Conservation (phyloP, 2,329 filamentous ascomycete genomes). For the Colletotrichum sp. region DNA sequence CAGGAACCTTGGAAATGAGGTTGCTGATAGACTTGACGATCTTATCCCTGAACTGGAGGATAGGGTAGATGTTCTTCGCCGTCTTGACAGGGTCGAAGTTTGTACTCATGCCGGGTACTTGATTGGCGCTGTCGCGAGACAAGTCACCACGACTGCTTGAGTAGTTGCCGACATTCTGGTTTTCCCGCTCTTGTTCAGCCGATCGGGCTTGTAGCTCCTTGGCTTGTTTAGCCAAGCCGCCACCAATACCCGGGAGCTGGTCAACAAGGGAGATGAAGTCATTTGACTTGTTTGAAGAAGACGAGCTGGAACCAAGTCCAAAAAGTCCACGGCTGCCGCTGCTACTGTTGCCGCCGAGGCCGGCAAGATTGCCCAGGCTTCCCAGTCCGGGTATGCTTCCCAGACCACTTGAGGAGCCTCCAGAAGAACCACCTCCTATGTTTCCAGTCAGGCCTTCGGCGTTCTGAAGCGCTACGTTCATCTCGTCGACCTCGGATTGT, state of each 20-base stretch:
- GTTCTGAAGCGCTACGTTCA: constrained; percentile 75
- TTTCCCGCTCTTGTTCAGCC: constrained; percentile 63
- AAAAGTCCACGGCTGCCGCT: constrained; percentile 47
- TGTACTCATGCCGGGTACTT: constrained; percentile 76
- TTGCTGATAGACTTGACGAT: constrained; percentile 87
- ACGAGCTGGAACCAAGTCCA: constrained; percentile 29
- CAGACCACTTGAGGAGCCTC: constrained; percentile 30
- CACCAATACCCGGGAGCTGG: constrained; percentile 75
- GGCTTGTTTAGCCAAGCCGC: constrained; percentile 70
- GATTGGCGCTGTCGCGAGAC: constrained; percentile 54
- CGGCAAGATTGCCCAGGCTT: constrained; percentile 1
- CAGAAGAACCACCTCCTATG: constrained; percentile 25
- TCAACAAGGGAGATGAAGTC: constrained; percentile 76
- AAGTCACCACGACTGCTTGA: constrained; percentile 29
- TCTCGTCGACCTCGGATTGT: constrained; percentile 83
- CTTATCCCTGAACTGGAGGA: constrained; percentile 90
- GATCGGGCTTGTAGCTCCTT: constrained; percentile 65
- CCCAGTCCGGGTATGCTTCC: not conserved
- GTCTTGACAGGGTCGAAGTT: constrained; percentile 81
- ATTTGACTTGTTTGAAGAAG: constrained; percentile 32
- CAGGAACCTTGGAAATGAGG: constrained; percentile 90
- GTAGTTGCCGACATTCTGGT: constrained; percentile 32
- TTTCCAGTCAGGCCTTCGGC: constrained; percentile 58
- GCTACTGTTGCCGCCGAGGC: constrained; percentile 34
- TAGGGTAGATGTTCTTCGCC: constrained; percentile 87